Evolutionary conservation across 2,329 filamentous ascomycete genomes (phyloP), one percentile per base, ranked within the genome.

Genomic region (Daldinia sp.): DNA sequence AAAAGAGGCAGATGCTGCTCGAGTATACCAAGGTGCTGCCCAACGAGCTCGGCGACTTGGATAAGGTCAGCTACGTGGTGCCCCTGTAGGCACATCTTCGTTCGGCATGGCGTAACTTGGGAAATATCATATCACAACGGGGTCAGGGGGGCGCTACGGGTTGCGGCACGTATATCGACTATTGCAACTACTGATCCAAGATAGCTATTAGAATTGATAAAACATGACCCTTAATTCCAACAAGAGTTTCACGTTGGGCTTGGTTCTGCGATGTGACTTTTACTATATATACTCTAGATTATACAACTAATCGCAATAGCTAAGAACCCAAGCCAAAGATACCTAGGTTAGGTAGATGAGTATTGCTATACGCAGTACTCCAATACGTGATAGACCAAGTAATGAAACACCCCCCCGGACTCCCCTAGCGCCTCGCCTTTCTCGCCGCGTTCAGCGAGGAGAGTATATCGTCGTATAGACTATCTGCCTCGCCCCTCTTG

Each of bases 11-110:
- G 30, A 68, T 72, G 65, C 67, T 62, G 1, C 61, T 72, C 25
- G 65, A 72, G 56, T 72, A 70, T 30, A 70, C 68, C n/a, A 70
- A 70, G 43, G 39, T 69, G 4, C 49, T 69, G 39, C 63, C 68
- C 1, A 50, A 70, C 17, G 63, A 48, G 10, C 13, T 53, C 5
- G 68, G 69, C 27, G 65, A 66, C 11, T 64, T 68, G 13, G 67
- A 71, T 19, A 71, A 53, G 32, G 66, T 66, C 19, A 48, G 15
- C 1, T 54, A 59, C 27, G 56, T 68, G 30, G 56, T 68, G 51
- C 55, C 35, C 54, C 39, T 56, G 3, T 59, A 57, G 61, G 21
- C 29, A 15, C 23, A 15, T 34, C 6, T 13, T 10, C 9, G 21
- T 15, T 43, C 11, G 17, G n/a, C n/a, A n/a, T n/a, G n/a, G 41